phyloP scores from a whole-genome alignment of 1,284 basidiomycete species.

The Papiliotrema laurentii region DNA sequence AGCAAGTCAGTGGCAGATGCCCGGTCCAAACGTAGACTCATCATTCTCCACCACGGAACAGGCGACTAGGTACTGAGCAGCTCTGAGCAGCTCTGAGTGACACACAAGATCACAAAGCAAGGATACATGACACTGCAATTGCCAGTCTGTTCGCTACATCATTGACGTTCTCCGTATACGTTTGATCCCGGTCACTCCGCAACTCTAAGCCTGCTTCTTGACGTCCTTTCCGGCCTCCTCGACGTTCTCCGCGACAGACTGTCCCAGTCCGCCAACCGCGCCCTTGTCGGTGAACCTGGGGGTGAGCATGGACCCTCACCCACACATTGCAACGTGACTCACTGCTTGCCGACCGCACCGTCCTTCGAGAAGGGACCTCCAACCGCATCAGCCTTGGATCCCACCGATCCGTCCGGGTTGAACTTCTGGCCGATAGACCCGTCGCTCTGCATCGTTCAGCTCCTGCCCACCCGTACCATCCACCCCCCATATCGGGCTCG shows the following conservation, averaged over 20 bases:
- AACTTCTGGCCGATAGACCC: constrained; percentile 27
- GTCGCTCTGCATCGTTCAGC: constrained; percentile 16
- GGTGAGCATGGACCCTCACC: background rate
- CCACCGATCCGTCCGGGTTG: constrained; percentile 23
- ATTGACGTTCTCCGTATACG: too few relatives aligned
- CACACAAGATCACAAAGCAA: too few relatives aligned
- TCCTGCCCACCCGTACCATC: background rate
- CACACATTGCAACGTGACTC: constrained; percentile 4
- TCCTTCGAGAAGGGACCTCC: constrained; percentile 29
- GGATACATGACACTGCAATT: too few relatives aligned
- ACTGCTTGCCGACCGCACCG: constrained; percentile 27
- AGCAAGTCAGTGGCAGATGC: too few relatives aligned
- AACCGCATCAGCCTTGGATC: constrained; percentile 18
- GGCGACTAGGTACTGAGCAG: too few relatives aligned
- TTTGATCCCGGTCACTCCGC: too few relatives aligned
- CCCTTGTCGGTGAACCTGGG: constrained; percentile 11
- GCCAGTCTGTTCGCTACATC: too few relatives aligned
- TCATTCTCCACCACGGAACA: too few relatives aligned
- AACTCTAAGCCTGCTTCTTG: constrained; percentile 10
- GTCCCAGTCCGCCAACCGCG: constrained; percentile 6
- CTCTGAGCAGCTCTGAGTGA: too few relatives aligned
- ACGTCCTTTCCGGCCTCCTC: constrained; percentile 8
- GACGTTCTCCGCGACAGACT: constrained; percentile 4
- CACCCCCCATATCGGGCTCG: background rate
- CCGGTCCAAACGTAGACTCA: too few relatives aligned